phyloP scores from a whole-genome alignment of 768 basidiomycete genomes.

The Leccinellum luteum region DNA sequence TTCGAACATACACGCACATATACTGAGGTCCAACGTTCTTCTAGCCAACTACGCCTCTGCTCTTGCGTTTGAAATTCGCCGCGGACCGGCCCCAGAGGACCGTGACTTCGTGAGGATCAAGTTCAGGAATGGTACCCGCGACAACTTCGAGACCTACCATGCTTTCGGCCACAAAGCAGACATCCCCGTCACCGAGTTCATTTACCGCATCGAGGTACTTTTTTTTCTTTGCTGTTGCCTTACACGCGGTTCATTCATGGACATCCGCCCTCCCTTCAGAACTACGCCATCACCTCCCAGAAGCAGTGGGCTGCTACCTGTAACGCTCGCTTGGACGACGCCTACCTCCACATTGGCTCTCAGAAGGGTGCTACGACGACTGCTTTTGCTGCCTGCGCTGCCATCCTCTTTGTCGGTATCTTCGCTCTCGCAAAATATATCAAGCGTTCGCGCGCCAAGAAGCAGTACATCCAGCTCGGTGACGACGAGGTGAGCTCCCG shows the following conservation, averaged over 20 bases:
- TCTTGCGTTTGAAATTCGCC: constrained; percentile 75
- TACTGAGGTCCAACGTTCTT: constrained; percentile 10
- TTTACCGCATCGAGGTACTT: constrained; percentile 72
- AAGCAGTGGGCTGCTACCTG: constrained; percentile 45
- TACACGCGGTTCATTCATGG: background rate
- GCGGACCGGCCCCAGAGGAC: constrained; percentile 68
- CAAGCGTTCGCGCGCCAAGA: constrained; percentile 34
- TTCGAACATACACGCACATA: background rate
- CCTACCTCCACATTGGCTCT: constrained; percentile 31
- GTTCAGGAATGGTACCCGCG: constrained; percentile 78
- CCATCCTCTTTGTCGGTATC: constrained; percentile 35
- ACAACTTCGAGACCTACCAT: constrained; percentile 62
- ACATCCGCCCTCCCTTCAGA: constrained; percentile 24
- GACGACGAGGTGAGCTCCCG: constrained; percentile 36
- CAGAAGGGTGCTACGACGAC: constrained; percentile 32
- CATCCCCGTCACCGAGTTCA: constrained; percentile 82
- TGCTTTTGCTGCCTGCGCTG: constrained; percentile 34
- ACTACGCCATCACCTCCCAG: constrained; percentile 44
- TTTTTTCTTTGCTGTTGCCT: background rate
- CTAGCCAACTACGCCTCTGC: constrained; percentile 73
- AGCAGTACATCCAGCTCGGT: constrained; percentile 34
- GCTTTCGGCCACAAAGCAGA: constrained; percentile 74
- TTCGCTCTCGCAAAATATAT: constrained; percentile 35
- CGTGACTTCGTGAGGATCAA: constrained; percentile 82
- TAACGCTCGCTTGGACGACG: constrained; percentile 31